Evolutionary conservation across 805 yeast genomes (phyloP).

Genomic region (Helenozyma rhizophorensis): DNA sequence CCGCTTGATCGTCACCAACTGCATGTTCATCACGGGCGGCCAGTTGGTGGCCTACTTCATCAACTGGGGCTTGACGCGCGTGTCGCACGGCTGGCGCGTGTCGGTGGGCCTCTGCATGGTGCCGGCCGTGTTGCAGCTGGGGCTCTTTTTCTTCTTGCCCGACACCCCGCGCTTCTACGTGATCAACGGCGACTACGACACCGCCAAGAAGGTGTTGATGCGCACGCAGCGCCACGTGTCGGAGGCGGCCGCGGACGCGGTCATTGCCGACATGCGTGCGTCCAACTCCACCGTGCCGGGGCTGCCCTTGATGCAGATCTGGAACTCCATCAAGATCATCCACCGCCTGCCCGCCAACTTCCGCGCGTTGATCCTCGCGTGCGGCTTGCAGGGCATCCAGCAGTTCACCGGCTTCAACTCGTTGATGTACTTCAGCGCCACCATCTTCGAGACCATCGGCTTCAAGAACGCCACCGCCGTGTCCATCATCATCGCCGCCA

Average conservation of each 20-base stretch:
- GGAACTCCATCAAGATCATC: conserved; percentile 58
- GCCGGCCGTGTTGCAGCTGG: conserved; percentile 77
- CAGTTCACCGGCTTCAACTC: conserved; percentile 97
- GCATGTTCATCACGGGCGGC: conserved; percentile 90
- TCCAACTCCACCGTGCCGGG: conserved; percentile 42
- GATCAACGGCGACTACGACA: conserved; percentile 58
- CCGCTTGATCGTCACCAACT: conserved; percentile 81
- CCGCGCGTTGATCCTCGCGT: conserved; percentile 84
- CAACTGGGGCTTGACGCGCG: conserved; percentile 78
- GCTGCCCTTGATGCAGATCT: conserved; percentile 43
- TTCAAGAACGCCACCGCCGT: conserved; percentile 90
- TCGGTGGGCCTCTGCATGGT: conserved; percentile 86
- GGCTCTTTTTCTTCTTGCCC: conserved; percentile 78
- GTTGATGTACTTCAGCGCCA: conserved; percentile 90
- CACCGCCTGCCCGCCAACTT: conserved; percentile 74
- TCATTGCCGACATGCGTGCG: conserved; percentile 60
- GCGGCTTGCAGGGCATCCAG: conserved; percentile 94
- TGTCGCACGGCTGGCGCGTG: conserved; percentile 87
- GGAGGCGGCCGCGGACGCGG: conserved; percentile 58
- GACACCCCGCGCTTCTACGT: conserved; percentile 93
- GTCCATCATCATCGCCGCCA: conserved; percentile 88
- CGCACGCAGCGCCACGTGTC: conserved; percentile 62
- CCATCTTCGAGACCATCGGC: conserved; percentile 89
- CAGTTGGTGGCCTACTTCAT: conserved; percentile 91
- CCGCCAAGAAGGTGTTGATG: conserved; percentile 63